A percentile compares a stretch with the other conserved stretches of the same genome.
These are phyloP conservation scores for Saccharomycopsis sp. DNA, from an alignment of 805 yeast genomes.

Conservation along the genomic window DNA sequence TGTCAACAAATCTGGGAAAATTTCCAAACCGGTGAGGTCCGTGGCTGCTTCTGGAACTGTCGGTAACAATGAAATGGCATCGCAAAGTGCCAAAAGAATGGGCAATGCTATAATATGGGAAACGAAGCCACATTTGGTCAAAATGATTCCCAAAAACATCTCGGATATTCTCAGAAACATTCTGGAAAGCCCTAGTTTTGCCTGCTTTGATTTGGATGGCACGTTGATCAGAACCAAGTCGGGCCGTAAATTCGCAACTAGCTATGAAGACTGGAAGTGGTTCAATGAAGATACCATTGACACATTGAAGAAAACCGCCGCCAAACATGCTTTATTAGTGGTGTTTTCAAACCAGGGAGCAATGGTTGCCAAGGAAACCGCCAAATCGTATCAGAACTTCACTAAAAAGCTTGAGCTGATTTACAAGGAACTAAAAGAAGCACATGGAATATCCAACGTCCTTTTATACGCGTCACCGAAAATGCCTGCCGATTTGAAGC, in stretches of 20 bases:
- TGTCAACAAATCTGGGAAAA: neutral
- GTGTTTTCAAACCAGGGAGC: conserved; percentile 87
- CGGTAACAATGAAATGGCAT: neutral
- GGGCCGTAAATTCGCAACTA: conserved; percentile 49
- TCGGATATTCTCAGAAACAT: neutral
- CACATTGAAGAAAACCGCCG: conserved; percentile 22
- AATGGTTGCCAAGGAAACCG: conserved; percentile 36
- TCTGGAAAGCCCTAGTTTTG: neutral
- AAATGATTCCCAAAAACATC: neutral
- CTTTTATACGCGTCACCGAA: conserved; percentile 55
- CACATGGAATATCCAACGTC: conserved; percentile 25
- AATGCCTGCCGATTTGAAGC: conserved; percentile 33
- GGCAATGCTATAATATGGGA: neutral
- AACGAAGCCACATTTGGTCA: neutral
- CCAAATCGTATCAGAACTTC: conserved; percentile 35
- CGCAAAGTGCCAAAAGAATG: neutral
- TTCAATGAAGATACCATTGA: conserved; percentile 34
- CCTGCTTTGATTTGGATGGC: conserved; percentile 77
- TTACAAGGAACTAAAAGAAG: conserved; percentile 26
- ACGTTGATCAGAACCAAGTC: conserved; percentile 66
- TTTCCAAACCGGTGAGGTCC: neutral
- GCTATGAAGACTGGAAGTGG: conserved; percentile 72
- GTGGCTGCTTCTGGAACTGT: neutral
- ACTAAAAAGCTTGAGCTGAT: conserved; percentile 36
- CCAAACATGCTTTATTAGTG: conserved; percentile 40